Base-by-base conservation (phyloP, 495 filamentous ascomycete species). In the Aspergillus indologenus region DNA sequence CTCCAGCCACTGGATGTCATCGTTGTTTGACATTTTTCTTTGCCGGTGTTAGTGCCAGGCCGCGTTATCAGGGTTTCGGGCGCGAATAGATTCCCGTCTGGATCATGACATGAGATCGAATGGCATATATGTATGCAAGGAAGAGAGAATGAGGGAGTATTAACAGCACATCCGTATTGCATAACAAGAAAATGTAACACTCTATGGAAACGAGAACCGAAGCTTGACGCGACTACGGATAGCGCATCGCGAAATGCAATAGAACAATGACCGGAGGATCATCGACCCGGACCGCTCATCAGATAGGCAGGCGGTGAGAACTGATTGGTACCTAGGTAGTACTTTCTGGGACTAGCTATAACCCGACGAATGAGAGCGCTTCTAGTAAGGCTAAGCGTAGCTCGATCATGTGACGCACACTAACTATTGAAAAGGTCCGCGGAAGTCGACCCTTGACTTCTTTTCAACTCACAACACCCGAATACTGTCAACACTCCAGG, bases 1-100 rank as follows among this genome's bases (percentile, higher is more conserved):
- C 44, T 46, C 51, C 21, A 64, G 58, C 62, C 62, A 64, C 46
- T 53, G 26, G n/a, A 61, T 58, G 8, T 57, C 55, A 2, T 64
- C 46, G 20, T 55, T 44, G 34, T 40, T 40, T 31, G 62, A 61
- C 62, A 64, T 64, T 9, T 58, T 60, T 54, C 15, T 24, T 20
- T 12, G 18, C 5, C 22, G 20, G 11, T 24, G 26, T 3, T 45
- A 17, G 22, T 40, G 34, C 34, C 34, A 14, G 34, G 34, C 12
- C 14, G 18, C 22, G 48, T 24, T 51, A 51, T 51, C 22, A 51
- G 48, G 47, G 23, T 29, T n/a, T 51, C 23, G 23, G 23, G 48
- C 23, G 48, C 24, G 5, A n/a, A 31, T 51, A 1, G 48, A 29
- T 51, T 31, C 15, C 7, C 22, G 48, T n/a, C 9, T 29, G 18